Base-by-base conservation (phyloP, 2,329 filamentous ascomycete genomes). In the Fusarium sacchari region DNA sequence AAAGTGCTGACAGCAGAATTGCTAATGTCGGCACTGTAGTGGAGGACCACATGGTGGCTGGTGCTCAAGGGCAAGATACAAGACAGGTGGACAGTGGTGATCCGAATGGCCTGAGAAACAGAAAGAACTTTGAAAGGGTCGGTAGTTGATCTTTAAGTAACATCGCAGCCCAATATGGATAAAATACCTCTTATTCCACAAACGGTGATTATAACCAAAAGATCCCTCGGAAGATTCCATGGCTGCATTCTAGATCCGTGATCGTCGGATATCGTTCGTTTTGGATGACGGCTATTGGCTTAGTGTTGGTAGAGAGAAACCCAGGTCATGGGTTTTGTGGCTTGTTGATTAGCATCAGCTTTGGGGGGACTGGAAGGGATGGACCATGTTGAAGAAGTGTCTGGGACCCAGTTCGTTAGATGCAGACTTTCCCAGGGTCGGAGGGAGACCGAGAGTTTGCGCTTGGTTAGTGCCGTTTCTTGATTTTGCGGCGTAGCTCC, bases 231-330 rank as follows among this genome's bases (percentile, higher is more conserved):
- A n/a, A n/a, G 18, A 47, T 11, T 14, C n/a, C 55, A 58, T 34
- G 30, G 14, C 55, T 36, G 55, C 18, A 58, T 58, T 58, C 55
- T 58, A 47, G 55, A 47, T 58, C 40, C 39, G 1, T 47, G 30
- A 58, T 58, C 55, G 55, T 30, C 40, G n/a, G 18, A 58, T 28
- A 58, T 58, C 39, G 55, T 58, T 58, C 55, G 55, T 58, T 36
- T 58, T 26, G 7, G 39, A n/a, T 20, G 28, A 26, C 55, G 30
- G n/a, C 55, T 34, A 58, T 58, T 58, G 55, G 40, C 1, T 26
- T 47, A 46, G 24, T 32, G 10, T 26, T 34, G 36, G n/a, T 7
- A 46, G 39, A 36, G 11, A 10, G 24, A 58, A 47, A 28, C 40
- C 40, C 18, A n/a, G 55, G 55, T 46, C 55, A 58, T 58, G 39